Evolutionary conservation across 2,329 filamentous ascomycete genomes (phyloP), one percentile per base, ranked within the genome.

Genomic region (Proliferodiscus dingleyae): DNA sequence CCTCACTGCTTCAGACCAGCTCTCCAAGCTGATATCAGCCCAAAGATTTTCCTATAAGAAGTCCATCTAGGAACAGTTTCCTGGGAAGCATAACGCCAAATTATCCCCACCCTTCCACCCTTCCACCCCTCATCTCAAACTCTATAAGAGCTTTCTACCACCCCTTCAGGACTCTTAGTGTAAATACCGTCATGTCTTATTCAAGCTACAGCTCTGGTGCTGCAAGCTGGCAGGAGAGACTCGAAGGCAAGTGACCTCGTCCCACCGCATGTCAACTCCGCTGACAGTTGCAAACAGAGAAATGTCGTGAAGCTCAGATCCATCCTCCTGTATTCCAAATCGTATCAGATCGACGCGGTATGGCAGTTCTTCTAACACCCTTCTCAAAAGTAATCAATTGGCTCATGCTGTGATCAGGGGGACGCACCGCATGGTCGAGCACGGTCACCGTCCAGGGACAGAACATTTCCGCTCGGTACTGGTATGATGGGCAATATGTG

Each of bases 361-460:
- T 59, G 70, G 55, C 41, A 39, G 29, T 33, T 22, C 34, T 36
- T 44, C 26, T 21, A 23, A 21, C 29, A 36, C 11, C 21, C 13
- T 13, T n/a, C 38, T 36, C 49, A 11, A n/a, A 37, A 23, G 21
- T 19, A 15, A 23, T 32, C 48, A 65, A 63, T 63, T 54, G 45
- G 48, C 53, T 56, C 49, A 57, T 48, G 41, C 41, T 43, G 41
- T 40, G 40, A 28, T 43, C 19, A 93, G 89, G 89, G 57, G 89
- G 89, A 55, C 86, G 89, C 59, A 95, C 89, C 47, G 89, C 89
- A 47, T 95, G 89, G 89, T 91, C 88, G 47, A 86, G 84, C 71
- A 77, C 77, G 48, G 88, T 95, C 47, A 80, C 74, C n/a, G 77
- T 95, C 47, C 73, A 78, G 57, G 83, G 82, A 43, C 69, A 75